Base-by-base conservation (phyloP, 139 green algal genomes). In the Chlamydomonas eustigma region DNA sequence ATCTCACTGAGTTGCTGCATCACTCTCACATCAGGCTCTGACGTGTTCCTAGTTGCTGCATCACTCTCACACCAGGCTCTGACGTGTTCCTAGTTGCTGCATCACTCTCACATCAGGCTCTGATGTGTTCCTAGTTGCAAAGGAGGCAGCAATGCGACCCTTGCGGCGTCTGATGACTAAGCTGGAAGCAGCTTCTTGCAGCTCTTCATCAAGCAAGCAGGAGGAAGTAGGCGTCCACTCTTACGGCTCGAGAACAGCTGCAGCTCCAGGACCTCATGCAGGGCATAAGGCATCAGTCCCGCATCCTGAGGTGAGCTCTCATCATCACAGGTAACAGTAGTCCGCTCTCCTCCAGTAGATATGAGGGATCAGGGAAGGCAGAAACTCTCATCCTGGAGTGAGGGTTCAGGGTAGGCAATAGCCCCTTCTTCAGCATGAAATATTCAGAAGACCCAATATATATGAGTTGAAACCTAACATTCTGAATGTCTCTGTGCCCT, bases 81-180 rank as follows among this genome's bases (percentile, higher is more conserved):
- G 50, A 63, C 50, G 24, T 63, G 63, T 12, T 70, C 6, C 63
- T 34, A 39, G 76, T 89, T 34, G 83, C 85, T 28, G 50, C 50
- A 28, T 24, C 50, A 22, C 50, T 63, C 22, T 22, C 50, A 28
- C 22, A 22, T 22, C 44, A 76, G 85, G 86, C 12, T 76, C 58
- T 50, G 87, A 91, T 51, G 80, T 91, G 50, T 66, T 68, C 8
- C 75, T 88, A 39, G 76, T 89, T 34, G 83, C 85, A 73, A 89
- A 89, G 51, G 87, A 92, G 66, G 83, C 85, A 31, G 87, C 87
- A 2, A 92, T 92, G 87, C 78, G 85, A 28, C 87, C 87, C 0
- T 77, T 92, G 51, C 33, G 87, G 2, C 68, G 87, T 4, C 75
- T 91, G 35, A 81, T 91, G 84, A 28, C 63, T 0, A 35, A 77